Percentiles rank a stretch among this genome's conserved stretches.
Evolutionary conservation across 257 asterid species (phyloP).

Genomic region (Penstemon barbatus): DNA sequence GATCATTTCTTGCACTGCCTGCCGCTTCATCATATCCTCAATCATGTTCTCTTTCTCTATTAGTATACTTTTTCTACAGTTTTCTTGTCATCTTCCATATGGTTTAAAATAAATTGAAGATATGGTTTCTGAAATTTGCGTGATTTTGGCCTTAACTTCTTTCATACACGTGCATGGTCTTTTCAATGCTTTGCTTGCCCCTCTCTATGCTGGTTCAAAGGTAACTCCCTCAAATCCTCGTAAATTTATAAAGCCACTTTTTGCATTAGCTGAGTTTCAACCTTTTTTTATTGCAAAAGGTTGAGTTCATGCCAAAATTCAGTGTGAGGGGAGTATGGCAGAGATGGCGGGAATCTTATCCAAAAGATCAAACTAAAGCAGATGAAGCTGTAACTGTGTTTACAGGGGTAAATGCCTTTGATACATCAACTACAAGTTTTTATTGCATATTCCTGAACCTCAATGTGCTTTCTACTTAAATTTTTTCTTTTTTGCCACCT

Average conservation of each 20-base stretch:
- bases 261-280: conserved; percentile 17
- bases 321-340: conserved; percentile 98
- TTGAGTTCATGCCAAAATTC: conserved; percentile 90
- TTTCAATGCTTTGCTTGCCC: conserved; percentile 85
- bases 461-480: background rate
- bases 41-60: conserved; percentile 17
- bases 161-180: conserved; percentile 84
- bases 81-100: background rate
- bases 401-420: conserved; percentile 70
- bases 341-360: conserved; percentile 95
- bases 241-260: conserved; percentile 14
- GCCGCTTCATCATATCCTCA: conserved; percentile 94
- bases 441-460: background rate
- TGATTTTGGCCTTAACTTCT: conserved; percentile 51
- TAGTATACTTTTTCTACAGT: conserved; percentile 4
- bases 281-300: conserved; percentile 44
- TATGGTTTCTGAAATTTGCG: conserved; percentile 11
- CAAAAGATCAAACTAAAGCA: conserved; percentile 52
- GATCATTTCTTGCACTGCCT: conserved; percentile 83
- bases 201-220: conserved; percentile 80
- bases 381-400: conserved; percentile 76
- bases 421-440: conserved; percentile 4
- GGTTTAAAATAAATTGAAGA: conserved; percentile 4
- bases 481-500: background rate
- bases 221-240: conserved; percentile 44